Percentiles rank a stretch among this genome's conserved stretches.
These are phyloP conservation scores for Leishmania arabica DNA, from an alignment of 208 protist genomes.

Conservation along the genomic window DNA sequence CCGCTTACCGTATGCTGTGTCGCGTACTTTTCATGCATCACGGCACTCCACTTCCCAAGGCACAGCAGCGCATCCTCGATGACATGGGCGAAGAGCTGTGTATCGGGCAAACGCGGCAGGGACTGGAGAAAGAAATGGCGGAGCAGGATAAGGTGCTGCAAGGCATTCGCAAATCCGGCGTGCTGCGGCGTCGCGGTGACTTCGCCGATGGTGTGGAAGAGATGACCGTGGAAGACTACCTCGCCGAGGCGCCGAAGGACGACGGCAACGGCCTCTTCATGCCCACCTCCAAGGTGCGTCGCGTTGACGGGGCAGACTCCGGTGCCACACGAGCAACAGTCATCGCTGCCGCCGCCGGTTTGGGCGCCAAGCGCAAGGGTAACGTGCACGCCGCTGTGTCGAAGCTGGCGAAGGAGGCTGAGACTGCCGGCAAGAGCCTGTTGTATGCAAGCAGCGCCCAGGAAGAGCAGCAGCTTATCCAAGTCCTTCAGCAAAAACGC, in stretches of 20 bases:
- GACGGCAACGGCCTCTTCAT: slow-evolving; percentile 39
- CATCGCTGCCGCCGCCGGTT: slow-evolving; percentile 5
- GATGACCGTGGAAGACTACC: slow-evolving; percentile 42
- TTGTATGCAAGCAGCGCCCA: slow-evolving; percentile 15
- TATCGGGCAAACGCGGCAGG: slow-evolving; percentile 22
- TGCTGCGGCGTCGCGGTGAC: slow-evolving; percentile 58
- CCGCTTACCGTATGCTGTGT: slow-evolving; percentile 68
- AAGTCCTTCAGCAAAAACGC: slow-evolving; percentile 30
- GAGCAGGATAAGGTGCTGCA: slow-evolving; percentile 52
- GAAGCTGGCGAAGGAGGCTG: slow-evolving; percentile 31
- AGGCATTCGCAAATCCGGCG: slow-evolving; percentile 48
- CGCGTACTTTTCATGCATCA: slow-evolving; percentile 84
- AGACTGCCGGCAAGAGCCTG: slow-evolving; percentile 15
- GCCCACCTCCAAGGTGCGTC: slow-evolving; percentile 26
- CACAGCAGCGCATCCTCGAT: slow-evolving; percentile 67
- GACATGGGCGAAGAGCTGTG: slow-evolving; percentile 69
- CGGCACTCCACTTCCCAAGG: slow-evolving; percentile 42
- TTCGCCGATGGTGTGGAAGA: slow-evolving; percentile 91
- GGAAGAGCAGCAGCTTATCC: slow-evolving; percentile 25
- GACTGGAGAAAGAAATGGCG: slow-evolving; percentile 57
- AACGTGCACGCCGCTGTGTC: slow-evolving; percentile 25
- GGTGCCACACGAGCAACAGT: background rate
- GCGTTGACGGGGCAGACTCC: slow-evolving; percentile 25
- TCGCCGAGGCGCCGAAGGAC: slow-evolving; percentile 31
- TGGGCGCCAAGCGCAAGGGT: slow-evolving; percentile 22